Evolutionary conservation across 305 asterid genomes (phyloP).

Genomic region (Fraxinus nigra): DNA sequence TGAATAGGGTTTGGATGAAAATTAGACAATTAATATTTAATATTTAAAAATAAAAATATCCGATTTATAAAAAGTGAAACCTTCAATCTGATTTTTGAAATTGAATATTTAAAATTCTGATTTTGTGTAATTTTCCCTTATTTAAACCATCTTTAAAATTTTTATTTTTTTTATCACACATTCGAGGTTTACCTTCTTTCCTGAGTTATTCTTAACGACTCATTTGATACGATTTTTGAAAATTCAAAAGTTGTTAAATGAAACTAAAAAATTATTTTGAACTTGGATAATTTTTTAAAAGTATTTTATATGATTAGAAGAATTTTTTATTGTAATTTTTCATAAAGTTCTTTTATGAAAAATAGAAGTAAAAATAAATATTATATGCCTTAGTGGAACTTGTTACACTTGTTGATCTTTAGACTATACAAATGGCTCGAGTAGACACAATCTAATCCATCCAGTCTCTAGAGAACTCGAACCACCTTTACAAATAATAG

Average conservation of each 20-base stretch:
- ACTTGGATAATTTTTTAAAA: no score
- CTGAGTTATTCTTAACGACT: background rate
- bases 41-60: no score
- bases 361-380: background rate
- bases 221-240: no score
- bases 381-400: background rate
- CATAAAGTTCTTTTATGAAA: background rate
- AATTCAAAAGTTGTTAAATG: background rate
- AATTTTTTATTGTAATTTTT: no score
- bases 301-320: background rate
- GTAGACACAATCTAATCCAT: background rate
- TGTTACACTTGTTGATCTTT: background rate
- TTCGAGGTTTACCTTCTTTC: background rate
- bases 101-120: no score
- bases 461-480: background rate
- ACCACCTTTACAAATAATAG: background rate
- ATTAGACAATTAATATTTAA: no score
- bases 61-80: no score
- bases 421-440: background rate
- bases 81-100: no score
- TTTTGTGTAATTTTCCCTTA: no score
- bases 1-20: no score
- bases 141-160: background rate
- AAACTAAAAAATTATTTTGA: no score
- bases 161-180: background rate